Conservation (phyloP, 2,329 filamentous ascomycete species). For the Apiospora malaysiana region DNA sequence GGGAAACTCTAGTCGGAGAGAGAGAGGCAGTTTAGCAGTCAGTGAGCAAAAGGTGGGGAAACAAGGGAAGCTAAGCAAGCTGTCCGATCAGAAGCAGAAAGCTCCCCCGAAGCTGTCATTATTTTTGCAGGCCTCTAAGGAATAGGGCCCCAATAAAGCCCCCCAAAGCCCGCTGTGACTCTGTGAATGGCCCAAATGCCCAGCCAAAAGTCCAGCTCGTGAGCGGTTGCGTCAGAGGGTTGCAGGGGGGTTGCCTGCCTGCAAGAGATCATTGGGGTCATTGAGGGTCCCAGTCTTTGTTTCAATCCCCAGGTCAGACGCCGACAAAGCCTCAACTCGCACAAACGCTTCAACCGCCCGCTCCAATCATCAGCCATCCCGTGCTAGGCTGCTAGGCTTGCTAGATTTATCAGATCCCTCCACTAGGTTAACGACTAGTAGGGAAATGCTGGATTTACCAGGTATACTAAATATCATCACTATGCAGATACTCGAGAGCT, state of each 20-base stretch:
- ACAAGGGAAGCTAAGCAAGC: slow-evolving; percentile 1
- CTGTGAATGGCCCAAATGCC: background rate
- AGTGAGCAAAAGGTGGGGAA: background rate
- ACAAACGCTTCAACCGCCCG: slow-evolving; percentile 6
- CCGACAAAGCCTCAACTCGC: background rate
- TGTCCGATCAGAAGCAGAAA: slow-evolving; percentile 5
- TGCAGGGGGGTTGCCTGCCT: slow-evolving; percentile 4
- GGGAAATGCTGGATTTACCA: background rate
- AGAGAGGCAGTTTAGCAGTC: background rate
- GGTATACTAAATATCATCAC: background rate
- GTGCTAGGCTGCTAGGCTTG: background rate
- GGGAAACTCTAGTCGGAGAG: background rate
- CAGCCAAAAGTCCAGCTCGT: background rate
- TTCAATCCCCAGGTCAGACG: slow-evolving; percentile 11
- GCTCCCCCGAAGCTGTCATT: slow-evolving; percentile 12
- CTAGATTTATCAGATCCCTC: background rate
- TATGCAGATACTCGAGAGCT: background rate
- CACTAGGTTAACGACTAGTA: background rate
- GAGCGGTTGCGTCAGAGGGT: slow-evolving; percentile 18
- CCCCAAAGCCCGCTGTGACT: slow-evolving; percentile 1
- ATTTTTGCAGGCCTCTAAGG: background rate
- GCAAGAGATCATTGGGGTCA: no score
- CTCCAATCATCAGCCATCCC: background rate
- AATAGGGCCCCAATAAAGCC: background rate
- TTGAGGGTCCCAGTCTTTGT: slow-evolving; percentile 16